Conservation (phyloP, 2,329 filamentous ascomycete species). For the Elsinoe necatrix region DNA sequence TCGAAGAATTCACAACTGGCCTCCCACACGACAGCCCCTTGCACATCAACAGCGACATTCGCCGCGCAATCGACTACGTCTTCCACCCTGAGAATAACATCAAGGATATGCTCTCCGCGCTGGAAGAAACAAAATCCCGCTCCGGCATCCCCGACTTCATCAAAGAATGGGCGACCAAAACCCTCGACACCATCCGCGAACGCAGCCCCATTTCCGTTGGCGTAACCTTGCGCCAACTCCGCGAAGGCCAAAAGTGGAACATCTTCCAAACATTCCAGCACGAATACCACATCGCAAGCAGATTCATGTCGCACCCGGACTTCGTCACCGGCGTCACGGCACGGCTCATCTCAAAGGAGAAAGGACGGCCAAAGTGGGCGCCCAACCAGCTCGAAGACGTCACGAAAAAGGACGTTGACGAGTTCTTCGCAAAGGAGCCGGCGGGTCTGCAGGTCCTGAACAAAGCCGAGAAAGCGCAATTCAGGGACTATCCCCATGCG, state of each 20-base stretch:
- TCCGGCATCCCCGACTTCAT: slow-evolving; percentile 42
- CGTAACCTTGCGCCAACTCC: slow-evolving; percentile 78
- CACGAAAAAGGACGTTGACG: slow-evolving; percentile 47
- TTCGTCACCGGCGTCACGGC: slow-evolving; percentile 88
- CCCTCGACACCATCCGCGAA: slow-evolving; percentile 62
- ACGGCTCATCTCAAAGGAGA: slow-evolving; percentile 62
- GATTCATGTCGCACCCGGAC: slow-evolving; percentile 86
- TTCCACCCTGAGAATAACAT: slow-evolving; percentile 48
- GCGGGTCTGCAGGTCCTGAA: slow-evolving; percentile 53
- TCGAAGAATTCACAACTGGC: slow-evolving; percentile 84
- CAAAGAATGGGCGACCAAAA: slow-evolving; percentile 68
- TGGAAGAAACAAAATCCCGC: slow-evolving; percentile 40
- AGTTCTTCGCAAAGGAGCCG: slow-evolving; percentile 57
- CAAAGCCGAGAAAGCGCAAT: slow-evolving; percentile 42
- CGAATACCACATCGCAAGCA: slow-evolving; percentile 73
- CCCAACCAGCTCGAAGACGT: slow-evolving; percentile 66
- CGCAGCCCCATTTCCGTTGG: slow-evolving; percentile 81
- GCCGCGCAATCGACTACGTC: slow-evolving; percentile 69
- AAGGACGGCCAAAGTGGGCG: slow-evolving; percentile 62
- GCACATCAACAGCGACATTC: slow-evolving; percentile 52
- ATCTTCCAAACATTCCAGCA: slow-evolving; percentile 78
- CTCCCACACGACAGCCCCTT: slow-evolving; percentile 68
- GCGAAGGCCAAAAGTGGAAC: slow-evolving; percentile 63
- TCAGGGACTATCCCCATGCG: slow-evolving; percentile 62
- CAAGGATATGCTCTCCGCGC: slow-evolving; percentile 59